phyloP scores from a whole-genome alignment of 441 rosid species.

The Bocquillonia castaneifolia region DNA sequence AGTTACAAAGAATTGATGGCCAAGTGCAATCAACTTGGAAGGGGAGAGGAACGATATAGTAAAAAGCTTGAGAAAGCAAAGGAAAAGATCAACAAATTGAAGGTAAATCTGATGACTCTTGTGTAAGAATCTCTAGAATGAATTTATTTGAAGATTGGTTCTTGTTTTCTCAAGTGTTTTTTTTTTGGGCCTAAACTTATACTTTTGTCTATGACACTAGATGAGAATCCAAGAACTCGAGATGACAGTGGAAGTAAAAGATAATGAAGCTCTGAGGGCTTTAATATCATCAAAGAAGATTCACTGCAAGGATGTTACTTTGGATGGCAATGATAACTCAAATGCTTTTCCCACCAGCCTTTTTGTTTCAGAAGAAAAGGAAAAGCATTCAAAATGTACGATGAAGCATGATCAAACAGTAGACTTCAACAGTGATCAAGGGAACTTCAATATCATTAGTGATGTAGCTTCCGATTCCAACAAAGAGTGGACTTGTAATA shows the following conservation, averaged over 20 bases:
- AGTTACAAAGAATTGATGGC: constrained; percentile 80
- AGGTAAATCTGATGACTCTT: constrained; percentile 38
- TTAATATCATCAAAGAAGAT: constrained; percentile 43
- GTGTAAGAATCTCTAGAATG: neutral
- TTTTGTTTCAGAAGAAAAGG: constrained; percentile 23
- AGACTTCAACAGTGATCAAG: constrained; percentile 23
- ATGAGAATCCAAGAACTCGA: constrained; percentile 64
- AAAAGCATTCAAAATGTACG: constrained; percentile 17
- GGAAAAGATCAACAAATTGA: constrained; percentile 55
- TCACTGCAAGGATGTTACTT: constrained; percentile 15
- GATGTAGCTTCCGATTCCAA: constrained; percentile 10
- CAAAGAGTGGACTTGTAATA: constrained; percentile 15
- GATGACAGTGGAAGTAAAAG: constrained; percentile 50
- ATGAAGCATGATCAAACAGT: constrained; percentile 27
- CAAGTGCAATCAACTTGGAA: constrained; percentile 78
- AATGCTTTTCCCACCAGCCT: constrained; percentile 24
- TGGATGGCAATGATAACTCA: constrained; percentile 19
- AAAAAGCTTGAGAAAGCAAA: constrained; percentile 69
- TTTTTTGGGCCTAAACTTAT: too few species aligned
- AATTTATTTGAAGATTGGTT: neutral
- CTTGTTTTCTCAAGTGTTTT: too few species aligned
- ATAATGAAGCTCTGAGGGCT: constrained; percentile 54
- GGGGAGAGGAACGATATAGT: constrained; percentile 66
- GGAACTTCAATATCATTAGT: constrained; percentile 22
- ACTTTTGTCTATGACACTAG: constrained; percentile 32